These are phyloP conservation scores for Eucalyptus camaldulensis DNA, from an alignment of 345 rosid genomes.

Conservation along the genomic window DNA sequence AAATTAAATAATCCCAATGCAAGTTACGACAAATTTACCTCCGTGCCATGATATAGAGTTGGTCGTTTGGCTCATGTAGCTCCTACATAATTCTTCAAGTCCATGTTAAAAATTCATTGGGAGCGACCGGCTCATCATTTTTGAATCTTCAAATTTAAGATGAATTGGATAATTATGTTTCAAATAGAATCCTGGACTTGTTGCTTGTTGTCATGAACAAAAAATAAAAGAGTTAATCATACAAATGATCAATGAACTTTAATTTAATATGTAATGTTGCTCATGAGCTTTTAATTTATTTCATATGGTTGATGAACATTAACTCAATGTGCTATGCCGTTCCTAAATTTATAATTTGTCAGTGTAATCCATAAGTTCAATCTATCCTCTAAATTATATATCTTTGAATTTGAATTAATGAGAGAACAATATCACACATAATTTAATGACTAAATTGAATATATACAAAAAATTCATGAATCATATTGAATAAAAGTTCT, in stretches of 20 bases:
- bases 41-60: neutral
- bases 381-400: too few relatives aligned
- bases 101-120: neutral
- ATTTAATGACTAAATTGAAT: too few relatives aligned
- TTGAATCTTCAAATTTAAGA: neutral
- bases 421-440: neutral
- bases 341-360: too few relatives aligned
- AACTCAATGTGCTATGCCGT: fast-evolving
- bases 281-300: too few relatives aligned
- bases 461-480: too few relatives aligned
- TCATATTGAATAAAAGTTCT: too few relatives aligned
- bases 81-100: neutral
- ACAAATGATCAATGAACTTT: too few relatives aligned
- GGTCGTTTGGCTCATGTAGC: neutral
- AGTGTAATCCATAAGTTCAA: neutral
- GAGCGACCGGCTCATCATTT: fast-evolving
- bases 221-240: too few relatives aligned
- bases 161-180: neutral
- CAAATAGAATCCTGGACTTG: neutral
- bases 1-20: neutral
- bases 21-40: neutral
- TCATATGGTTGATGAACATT: too few relatives aligned
- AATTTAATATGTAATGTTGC: fast-evolving
- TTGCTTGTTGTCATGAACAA: neutral
- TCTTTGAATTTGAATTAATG: too few relatives aligned